Evolutionary conservation across 2,329 filamentous ascomycete genomes (phyloP), one percentile per base, ranked within the genome.

Genomic region (Thielaviopsis euricoi): DNA sequence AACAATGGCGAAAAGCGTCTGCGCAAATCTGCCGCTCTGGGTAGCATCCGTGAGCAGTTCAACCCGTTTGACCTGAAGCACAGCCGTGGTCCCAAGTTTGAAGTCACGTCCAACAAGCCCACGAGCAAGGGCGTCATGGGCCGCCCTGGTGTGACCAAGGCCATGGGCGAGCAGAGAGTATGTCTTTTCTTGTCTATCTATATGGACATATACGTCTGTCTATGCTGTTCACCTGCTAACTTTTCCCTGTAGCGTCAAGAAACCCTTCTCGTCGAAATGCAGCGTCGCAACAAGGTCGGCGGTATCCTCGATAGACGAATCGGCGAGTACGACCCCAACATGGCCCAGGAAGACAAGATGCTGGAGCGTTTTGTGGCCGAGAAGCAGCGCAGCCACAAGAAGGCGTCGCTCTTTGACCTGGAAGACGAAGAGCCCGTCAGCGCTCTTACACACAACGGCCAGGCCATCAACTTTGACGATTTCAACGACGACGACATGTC

Each of bases 1-100:
- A 78, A 77, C 62, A 81, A 79, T 62, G 74, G 72, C 64, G 84
- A 91, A 66, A 87, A 89, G 70, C 83, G 87, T 61, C 78, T 88
- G 25, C 82, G 89, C 68, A 82, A 86, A 67, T 81, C 85, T 66
- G 84, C 82, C 58, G 87, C 89, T 17, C 77, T 98, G 62, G 83
- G 87, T 64, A 82, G 81, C 59, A 96, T 98, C 68, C 86, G 93
- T 67, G 90, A 97, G 66, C 86, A 90, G 64, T 97, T 97, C 79
- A 98, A 98, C 69, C 93, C 93, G 0, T 98, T 98, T 71, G 93
- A 98, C 67, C 81, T 95, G 68, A 94, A 94, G 71, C 82, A 86
- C 60, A 82, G 85, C 48, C 79, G 85, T 60, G 86, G 84, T 0
- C 83, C 83, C 58, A 97, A 97, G 66, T 95, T 95, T 63, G 83